A percentile compares a stretch with the other conserved stretches of the same genome.
Conservation (phyloP, 2,329 filamentous ascomycete species). For the Venturia asperata region DNA sequence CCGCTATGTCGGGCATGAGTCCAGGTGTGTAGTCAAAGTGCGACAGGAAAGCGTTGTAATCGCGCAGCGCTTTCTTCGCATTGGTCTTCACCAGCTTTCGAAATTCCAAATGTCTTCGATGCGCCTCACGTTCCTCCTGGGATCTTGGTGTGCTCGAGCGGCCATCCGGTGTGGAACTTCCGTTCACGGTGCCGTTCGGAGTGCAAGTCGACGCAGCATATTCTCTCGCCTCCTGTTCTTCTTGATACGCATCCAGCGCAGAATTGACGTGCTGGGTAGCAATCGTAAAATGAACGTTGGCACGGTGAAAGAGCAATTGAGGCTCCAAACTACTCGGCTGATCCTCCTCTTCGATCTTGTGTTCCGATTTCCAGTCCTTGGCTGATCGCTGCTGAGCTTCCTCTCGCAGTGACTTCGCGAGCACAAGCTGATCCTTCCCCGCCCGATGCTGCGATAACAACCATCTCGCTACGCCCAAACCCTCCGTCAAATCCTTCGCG, state of each 20-base stretch:
- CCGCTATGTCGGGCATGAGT: slow-evolving; percentile 52
- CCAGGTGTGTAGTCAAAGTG: slow-evolving; percentile 74
- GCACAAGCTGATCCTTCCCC: slow-evolving; percentile 46
- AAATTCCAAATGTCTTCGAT: slow-evolving; percentile 47
- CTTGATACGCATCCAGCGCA: slow-evolving; percentile 46
- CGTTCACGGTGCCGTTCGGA: neutral
- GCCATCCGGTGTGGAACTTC: slow-evolving; percentile 26
- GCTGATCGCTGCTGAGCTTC: slow-evolving; percentile 23
- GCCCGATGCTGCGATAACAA: slow-evolving; percentile 48
- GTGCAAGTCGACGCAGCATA: slow-evolving; percentile 20
- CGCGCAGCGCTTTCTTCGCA: slow-evolving; percentile 68
- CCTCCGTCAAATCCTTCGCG: slow-evolving; percentile 61
- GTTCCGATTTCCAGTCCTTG: slow-evolving; percentile 42
- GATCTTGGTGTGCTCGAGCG: slow-evolving; percentile 25
- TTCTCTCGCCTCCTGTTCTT: slow-evolving; percentile 32
- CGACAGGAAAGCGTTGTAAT: slow-evolving; percentile 65
- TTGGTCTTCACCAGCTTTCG: slow-evolving; percentile 64
- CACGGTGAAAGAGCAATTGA: slow-evolving; percentile 71
- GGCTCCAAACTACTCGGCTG: slow-evolving; percentile 69
- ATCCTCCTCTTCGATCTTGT: slow-evolving; percentile 52
- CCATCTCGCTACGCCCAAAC: slow-evolving; percentile 50
- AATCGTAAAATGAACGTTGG: slow-evolving; percentile 62
- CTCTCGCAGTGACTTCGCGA: slow-evolving; percentile 40
- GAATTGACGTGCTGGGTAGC: slow-evolving; percentile 58
- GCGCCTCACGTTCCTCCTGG: slow-evolving; percentile 41